phyloP scores from a whole-genome alignment of 192 early-diverging fungal species.

The Coemansia sp. region DNA sequence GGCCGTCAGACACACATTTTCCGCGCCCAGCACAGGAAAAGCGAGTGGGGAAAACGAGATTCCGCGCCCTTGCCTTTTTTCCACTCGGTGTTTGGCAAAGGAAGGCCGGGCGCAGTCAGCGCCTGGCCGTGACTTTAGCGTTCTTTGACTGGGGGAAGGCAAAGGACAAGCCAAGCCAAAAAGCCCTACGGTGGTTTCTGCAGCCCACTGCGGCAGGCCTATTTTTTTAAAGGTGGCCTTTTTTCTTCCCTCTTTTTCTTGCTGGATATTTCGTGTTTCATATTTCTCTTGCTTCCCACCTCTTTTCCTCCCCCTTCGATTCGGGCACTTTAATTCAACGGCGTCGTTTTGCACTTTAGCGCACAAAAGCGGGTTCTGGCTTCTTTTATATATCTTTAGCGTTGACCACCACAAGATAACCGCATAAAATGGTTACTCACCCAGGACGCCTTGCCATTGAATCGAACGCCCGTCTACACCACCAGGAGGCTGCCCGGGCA shows the following conservation, averaged over 20 bases:
- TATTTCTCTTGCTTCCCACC: background rate
- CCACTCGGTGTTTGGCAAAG: background rate
- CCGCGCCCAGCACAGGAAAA: background rate
- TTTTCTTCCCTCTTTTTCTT: background rate
- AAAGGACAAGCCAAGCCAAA: background rate
- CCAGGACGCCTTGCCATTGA: conserved; percentile 34
- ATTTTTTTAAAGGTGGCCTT: background rate
- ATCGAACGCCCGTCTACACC: conserved; percentile 54
- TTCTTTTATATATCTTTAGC: background rate
- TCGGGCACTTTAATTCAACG: background rate
- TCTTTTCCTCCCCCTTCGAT: background rate
- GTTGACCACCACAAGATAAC: conserved; percentile 12
- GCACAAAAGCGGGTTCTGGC: background rate
- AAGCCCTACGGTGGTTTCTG: too few relatives aligned
- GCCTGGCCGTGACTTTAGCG: background rate
- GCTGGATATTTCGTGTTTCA: conserved; percentile 18
- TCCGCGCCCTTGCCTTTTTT: conserved; percentile 6
- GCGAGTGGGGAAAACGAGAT: conserved; percentile 2
- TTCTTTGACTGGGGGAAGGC: background rate
- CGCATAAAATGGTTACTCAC: conserved; percentile 32
- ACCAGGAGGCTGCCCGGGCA: conserved; percentile 25
- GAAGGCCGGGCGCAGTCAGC: background rate
- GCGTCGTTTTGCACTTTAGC: background rate
- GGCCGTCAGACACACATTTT: background rate
- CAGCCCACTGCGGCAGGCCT: background rate